Percentiles rank a stretch among this genome's conserved stretches.
Conservation (phyloP, 1,139 yeast genomes). For the Candida sp. region DNA sequence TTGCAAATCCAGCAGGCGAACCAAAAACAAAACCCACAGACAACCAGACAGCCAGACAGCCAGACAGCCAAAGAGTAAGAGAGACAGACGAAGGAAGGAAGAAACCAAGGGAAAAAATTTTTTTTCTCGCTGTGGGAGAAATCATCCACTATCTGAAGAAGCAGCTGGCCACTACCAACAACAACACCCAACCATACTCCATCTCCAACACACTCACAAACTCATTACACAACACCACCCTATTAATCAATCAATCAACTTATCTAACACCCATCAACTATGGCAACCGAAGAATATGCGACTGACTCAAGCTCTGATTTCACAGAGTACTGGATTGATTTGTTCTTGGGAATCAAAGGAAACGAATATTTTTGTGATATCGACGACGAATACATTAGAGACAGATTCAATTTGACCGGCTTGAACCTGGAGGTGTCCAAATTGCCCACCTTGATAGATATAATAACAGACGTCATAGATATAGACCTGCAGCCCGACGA, state of each 20-base stretch:
- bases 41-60: not conserved
- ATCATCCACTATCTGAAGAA: too few species aligned
- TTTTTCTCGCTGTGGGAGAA: too few species aligned
- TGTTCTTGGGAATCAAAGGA: conserved; percentile 90
- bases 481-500: conserved; percentile 58
- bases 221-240: not conserved
- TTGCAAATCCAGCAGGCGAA: not conserved
- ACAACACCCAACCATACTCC: too few species aligned
- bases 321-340: conserved; percentile 92
- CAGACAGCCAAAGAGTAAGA: too few species aligned
- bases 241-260: not conserved
- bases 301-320: conserved; percentile 58
- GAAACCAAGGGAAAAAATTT: not conserved
- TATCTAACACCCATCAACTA: conserved; percentile 8
- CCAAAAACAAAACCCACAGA: not conserved
- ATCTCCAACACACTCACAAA: not conserved
- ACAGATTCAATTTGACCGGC: conserved; percentile 93
- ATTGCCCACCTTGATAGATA: conserved; percentile 80
- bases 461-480: conserved; percentile 75
- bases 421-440: conserved; percentile 84
- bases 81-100: not conserved
- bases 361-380: conserved; percentile 96
- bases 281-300: conserved; percentile 43
- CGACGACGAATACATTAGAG: conserved; percentile 91
- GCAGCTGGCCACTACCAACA: too few species aligned